Base-by-base conservation (phyloP, 2,329 filamentous ascomycete species). In the Magnaporthiopsis incrustans region DNA sequence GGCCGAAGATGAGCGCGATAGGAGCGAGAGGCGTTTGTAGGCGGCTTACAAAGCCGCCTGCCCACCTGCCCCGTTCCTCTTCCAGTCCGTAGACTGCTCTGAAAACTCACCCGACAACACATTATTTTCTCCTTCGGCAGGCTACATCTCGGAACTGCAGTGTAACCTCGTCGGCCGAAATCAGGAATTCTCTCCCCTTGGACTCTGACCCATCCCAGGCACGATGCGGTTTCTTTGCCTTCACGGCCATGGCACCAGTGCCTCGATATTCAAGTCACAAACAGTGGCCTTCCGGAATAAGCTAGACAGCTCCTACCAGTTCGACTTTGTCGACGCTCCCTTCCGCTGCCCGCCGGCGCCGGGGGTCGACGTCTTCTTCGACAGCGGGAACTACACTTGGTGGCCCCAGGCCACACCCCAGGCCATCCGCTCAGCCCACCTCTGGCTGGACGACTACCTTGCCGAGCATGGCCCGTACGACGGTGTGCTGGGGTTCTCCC, bases 221-320 rank as follows among this genome's bases (percentile, higher is more conserved):
- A 69, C 62, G 15, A 76, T 76, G 71, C 71, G 67, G 60, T 65
- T 76, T 38, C 75, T 77, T 58, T 73, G 72, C 65, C 73, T 77
- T 7, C 75, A 77, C 66, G 75, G 75, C 53, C 71, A 71, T 56
- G 75, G 75, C 66, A 76, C 75, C 30, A 76, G 74, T 66, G 75
- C 67, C 66, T 65, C 68, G 26, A 76, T 77, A 61, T 74, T 77
- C 65, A 70, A 69, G 64, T 72, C 73, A 14, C 75, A 77, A 64
- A 75, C 75, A 26, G 75, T 69, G 5, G 73, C 75, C 32, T 70
- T 77, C 63, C 73, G 75, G 50, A 63, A 68, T 64, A 75, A 74
- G 60, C 70, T 77, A 33, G 70, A 71, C 64, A 25, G 56, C 1
- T 67, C 69, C 26, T 75, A 68, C 66, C 63, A 67, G 18, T 77